A percentile compares a stretch with the other conserved stretches of the same genome.
These are phyloP conservation scores for Penicilliopsis zonata DNA, from an alignment of 495 filamentous ascomycete genomes.

Conservation along the genomic window DNA sequence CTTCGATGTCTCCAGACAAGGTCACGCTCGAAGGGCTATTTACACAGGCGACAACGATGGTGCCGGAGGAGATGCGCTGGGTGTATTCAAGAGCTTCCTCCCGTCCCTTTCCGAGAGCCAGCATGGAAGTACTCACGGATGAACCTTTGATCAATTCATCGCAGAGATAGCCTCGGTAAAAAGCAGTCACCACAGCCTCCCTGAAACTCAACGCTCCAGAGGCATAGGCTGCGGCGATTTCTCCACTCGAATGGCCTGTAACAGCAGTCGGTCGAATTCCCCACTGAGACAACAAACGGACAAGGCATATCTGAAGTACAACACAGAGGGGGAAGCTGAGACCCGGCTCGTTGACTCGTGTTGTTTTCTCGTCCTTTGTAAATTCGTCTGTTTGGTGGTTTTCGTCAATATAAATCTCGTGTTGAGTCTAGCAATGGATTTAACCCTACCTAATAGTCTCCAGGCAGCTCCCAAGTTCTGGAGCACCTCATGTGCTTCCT, in stretches of 20 bases:
- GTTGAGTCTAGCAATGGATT: too few relatives aligned
- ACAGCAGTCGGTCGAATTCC: slow-evolving; percentile 13
- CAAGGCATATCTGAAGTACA: slow-evolving; percentile 23
- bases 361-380: slow-evolving; percentile 1
- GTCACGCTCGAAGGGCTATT: slow-evolving; percentile 34
- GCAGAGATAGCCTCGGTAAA: slow-evolving; percentile 16
- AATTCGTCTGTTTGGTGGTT: slow-evolving; percentile 4
- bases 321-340: slow-evolving; percentile 15
- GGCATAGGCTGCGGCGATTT: slow-evolving; percentile 27
- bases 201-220: slow-evolving; percentile 12
- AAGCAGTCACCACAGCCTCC: slow-evolving; percentile 17
- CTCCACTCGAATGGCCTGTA: slow-evolving; percentile 29
- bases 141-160: slow-evolving; percentile 6
- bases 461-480: too few relatives aligned
- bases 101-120: slow-evolving; percentile 16
- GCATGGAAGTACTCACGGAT: slow-evolving; percentile 11
- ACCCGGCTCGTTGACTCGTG: slow-evolving; percentile 3
- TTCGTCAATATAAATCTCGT: too few relatives aligned
- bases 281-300: slow-evolving; percentile 20
- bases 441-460: too few relatives aligned
- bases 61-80: slow-evolving; percentile 5
- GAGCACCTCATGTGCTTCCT: too few relatives aligned
- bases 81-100: slow-evolving; percentile 10
- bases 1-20: slow-evolving; percentile 25
- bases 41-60: slow-evolving; percentile 27